Base-by-base conservation (phyloP, 2,329 filamentous ascomycete genomes). In the Ophiostoma ulmi region DNA sequence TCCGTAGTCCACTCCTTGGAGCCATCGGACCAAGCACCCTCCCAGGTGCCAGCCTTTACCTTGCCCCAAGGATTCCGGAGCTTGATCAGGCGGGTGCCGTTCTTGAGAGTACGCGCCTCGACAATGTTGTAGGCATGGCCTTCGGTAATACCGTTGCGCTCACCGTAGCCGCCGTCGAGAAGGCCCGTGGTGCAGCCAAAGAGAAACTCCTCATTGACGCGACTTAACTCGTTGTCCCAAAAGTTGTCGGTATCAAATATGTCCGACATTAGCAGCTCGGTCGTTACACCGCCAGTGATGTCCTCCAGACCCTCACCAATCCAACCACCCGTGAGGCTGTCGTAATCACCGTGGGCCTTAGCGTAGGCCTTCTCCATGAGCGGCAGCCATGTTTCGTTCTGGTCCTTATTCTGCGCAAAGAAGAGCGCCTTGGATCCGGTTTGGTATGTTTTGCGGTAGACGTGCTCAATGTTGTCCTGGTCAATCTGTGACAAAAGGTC, bases 1-100 rank as follows among this genome's bases (percentile, higher is more conserved):
- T 93, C 89, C 0, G 91, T 83, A 0, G 91, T 94, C 92, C 92
- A 96, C 78, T 94, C 89, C 75, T 92, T 91, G 7, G 90, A 92
- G 0, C 92, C 92, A 76, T 95, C 92, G 3, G 83, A 84, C 91
- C 92, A 95, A 1, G 91, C 83, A 1, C 92, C 92, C 39, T 87
- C 90, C 91, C 92, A 95, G 79, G 93, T 92, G 41, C 86, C 87
- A 73, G 88, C 88, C 79, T 94, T 91, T 35, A 86, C 86, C 73
- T 88, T 88, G 1, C 92, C 92, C 92, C 91, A 95, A 0, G 92
- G 92, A 75, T 95, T 95, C 74, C 66, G 20, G 55, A 92, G 80
- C 68, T 88, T 84, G 2, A 93, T 81, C 1, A 93, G 81, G 1
- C 89, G 85, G 38, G 88, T 81, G 1, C 87, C 88, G 58, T 88